These are phyloP conservation scores for Golubevia sp. DNA, from an alignment of 1,284 basidiomycete species.

Conservation along the genomic window DNA sequence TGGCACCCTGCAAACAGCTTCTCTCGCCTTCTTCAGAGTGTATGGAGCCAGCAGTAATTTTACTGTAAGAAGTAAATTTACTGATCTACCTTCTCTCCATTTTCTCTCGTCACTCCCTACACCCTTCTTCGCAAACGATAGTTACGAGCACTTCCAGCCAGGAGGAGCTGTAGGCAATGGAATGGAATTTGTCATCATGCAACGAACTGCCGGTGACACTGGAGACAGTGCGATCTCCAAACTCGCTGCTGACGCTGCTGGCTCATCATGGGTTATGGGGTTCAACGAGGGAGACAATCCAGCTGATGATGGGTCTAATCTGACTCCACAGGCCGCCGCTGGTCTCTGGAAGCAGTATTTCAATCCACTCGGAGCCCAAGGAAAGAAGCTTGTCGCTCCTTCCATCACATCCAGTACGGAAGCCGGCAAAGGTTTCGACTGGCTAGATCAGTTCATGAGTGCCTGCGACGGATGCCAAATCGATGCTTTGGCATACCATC, in stretches of 20 bases:
- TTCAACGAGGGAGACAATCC: not conserved
- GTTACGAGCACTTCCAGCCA: too few species aligned
- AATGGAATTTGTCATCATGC: too few species aligned
- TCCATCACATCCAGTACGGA: not conserved
- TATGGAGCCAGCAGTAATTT: too few species aligned
- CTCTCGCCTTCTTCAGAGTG: too few species aligned
- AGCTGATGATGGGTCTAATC: not conserved
- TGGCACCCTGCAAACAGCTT: too few species aligned
- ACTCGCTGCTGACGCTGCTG: not conserved
- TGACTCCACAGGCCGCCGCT: not conserved
- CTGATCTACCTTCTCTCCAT: too few species aligned
- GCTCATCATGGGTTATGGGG: not conserved
- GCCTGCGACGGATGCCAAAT: slow-evolving; percentile 10
- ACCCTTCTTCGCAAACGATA: too few species aligned
- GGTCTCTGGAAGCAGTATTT: slow-evolving; percentile 7
- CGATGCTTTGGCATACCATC: slow-evolving; percentile 12
- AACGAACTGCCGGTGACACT: not conserved
- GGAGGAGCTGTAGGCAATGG: too few species aligned
- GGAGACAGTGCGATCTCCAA: not conserved
- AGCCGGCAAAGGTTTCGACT: slow-evolving; percentile 3
- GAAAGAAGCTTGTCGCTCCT: slow-evolving; percentile 9
- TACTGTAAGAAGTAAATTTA: too few species aligned
- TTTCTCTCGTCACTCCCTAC: too few species aligned
- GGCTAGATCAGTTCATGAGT: slow-evolving; percentile 9
- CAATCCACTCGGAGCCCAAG: slow-evolving; percentile 4